These are phyloP conservation scores for Somion occarium DNA, from an alignment of 1,284 basidiomycete species.

Conservation along the genomic window DNA sequence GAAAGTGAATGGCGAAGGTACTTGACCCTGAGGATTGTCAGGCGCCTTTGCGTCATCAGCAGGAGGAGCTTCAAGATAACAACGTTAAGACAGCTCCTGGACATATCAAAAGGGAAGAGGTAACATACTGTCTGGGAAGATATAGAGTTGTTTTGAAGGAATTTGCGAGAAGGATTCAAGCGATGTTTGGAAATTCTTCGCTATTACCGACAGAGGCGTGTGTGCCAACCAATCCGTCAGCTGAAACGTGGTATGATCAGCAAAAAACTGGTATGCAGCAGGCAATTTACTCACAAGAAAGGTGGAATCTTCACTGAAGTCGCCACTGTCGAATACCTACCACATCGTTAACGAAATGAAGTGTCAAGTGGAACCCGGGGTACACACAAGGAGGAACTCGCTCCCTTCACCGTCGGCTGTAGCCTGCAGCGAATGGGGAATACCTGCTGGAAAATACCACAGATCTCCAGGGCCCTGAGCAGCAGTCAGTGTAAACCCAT, in stretches of 20 bases:
- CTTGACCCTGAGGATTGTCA: slow-evolving; percentile 46
- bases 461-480: slow-evolving; percentile 33
- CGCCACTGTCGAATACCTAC: slow-evolving; percentile 61
- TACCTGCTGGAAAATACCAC: slow-evolving; percentile 71
- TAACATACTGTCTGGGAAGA: slow-evolving; percentile 53
- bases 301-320: slow-evolving; percentile 64
- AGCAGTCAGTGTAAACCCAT: background rate
- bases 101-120: background rate
- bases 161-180: slow-evolving; percentile 52
- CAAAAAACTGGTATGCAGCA: background rate
- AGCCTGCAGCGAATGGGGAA: slow-evolving; percentile 53
- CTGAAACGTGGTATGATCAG: slow-evolving; percentile 24
- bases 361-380: no score
- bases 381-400: slow-evolving; percentile 64
- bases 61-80: slow-evolving; percentile 25
- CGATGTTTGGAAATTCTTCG: slow-evolving; percentile 64
- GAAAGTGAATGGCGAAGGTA: slow-evolving; percentile 51
- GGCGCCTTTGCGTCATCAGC: slow-evolving; percentile 36
- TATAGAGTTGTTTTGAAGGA: slow-evolving; percentile 57
- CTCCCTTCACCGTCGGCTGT: slow-evolving; percentile 51
- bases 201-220: slow-evolving; percentile 56
- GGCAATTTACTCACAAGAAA: slow-evolving; percentile 43
- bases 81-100: background rate
- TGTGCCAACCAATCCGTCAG: slow-evolving; percentile 66
- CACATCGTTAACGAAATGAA: background rate